Percentiles rank a stretch among this genome's conserved stretches.
Evolutionary conservation across 1,284 basidiomycete species (phyloP).

Genomic region (Leccinum subspadiceum): DNA sequence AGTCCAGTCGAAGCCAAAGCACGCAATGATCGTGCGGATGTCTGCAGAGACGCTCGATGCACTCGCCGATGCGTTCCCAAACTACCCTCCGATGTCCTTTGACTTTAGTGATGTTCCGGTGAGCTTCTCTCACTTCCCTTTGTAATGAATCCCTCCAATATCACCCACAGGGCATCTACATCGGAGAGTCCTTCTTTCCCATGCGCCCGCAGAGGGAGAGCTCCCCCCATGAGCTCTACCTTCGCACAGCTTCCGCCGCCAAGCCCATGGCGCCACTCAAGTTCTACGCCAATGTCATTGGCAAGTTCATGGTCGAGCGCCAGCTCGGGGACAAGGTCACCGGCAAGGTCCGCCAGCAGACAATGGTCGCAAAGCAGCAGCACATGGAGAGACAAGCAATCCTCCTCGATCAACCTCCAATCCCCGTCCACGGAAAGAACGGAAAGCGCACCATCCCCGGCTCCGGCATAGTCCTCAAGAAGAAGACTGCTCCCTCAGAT

Average conservation of each 20-base stretch:
- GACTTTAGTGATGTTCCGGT: constrained; percentile 60
- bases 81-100: constrained; percentile 50
- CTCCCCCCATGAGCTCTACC: constrained; percentile 65
- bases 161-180: constrained; percentile 54
- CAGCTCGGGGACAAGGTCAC: constrained; percentile 52
- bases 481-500: constrained; percentile 34
- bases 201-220: constrained; percentile 53
- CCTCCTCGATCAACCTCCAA: constrained; percentile 44
- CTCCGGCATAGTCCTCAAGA: constrained; percentile 32
- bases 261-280: constrained; percentile 64
- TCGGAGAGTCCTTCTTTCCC: constrained; percentile 61
- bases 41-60: constrained; percentile 66
- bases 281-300: constrained; percentile 66
- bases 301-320: constrained; percentile 62
- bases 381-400: constrained; percentile 53
- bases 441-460: constrained; percentile 36
- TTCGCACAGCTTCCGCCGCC: constrained; percentile 53
- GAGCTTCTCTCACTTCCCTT: constrained; percentile 23
- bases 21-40: constrained; percentile 71
- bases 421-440: constrained; percentile 19
- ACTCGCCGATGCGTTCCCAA: constrained; percentile 46
- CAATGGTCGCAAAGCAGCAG: constrained; percentile 54
- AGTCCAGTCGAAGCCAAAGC: constrained; percentile 58
- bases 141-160: neutral
- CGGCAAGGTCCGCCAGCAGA: constrained; percentile 55